These are phyloP conservation scores for Brassica nigra DNA, from an alignment of 345 rosid genomes.

Conservation along the genomic window DNA sequence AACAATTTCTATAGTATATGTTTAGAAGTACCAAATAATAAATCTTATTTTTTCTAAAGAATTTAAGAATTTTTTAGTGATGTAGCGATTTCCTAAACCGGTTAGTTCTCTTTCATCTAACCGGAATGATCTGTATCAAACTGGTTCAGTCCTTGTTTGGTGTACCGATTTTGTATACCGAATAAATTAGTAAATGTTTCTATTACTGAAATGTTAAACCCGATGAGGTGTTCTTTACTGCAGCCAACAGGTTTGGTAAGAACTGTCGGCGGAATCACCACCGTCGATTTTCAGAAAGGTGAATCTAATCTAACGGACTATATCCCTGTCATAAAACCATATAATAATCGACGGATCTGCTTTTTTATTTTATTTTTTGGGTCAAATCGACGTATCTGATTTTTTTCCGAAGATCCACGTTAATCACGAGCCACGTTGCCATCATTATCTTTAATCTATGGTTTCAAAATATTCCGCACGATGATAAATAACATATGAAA, in stretches of 20 bases:
- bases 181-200: background rate
- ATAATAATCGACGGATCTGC: conserved; percentile 8
- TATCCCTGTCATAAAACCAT: background rate
- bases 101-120: background rate
- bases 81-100: no score
- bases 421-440: conserved; percentile 20
- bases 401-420: background rate
- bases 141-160: background rate
- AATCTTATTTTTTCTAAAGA: no score
- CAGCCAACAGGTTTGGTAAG: background rate
- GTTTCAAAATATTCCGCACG: background rate
- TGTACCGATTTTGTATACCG: background rate
- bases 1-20: no score
- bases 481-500: background rate
- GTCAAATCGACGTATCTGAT: conserved; percentile 14
- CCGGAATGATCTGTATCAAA: background rate
- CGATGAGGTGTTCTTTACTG: background rate
- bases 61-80: no score
- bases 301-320: conserved; percentile 19
- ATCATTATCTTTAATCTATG: conserved; percentile 20
- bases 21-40: no score
- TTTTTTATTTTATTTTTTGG: background rate
- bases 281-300: background rate
- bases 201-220: background rate
- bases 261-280: conserved; percentile 16